Evolutionary conservation across 257 asterid genomes (phyloP).

Genomic region (Ilex asprella): DNA sequence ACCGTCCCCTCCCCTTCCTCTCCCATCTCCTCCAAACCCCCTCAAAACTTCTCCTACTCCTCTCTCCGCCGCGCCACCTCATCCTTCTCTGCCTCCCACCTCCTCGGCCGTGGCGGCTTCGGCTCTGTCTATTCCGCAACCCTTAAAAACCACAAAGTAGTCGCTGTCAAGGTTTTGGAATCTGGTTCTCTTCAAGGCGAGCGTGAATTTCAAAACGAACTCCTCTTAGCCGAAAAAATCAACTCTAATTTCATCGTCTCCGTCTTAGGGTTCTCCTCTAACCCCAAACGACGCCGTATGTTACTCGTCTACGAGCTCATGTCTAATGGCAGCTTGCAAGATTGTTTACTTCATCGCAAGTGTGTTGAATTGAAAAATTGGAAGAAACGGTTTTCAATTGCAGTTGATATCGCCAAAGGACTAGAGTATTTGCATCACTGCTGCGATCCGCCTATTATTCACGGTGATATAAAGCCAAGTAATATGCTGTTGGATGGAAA

Average conservation of each 20-base stretch:
- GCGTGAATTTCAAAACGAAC: conserved; percentile 94
- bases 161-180: conserved; percentile 91
- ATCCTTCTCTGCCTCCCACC: conserved; percentile 58
- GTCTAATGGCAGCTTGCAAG: conserved; percentile 91
- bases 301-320: conserved; percentile 76
- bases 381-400: conserved; percentile 60
- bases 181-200: conserved; percentile 95
- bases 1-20: conserved; percentile 76
- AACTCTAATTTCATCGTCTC: conserved; percentile 65
- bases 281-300: conserved; percentile 71
- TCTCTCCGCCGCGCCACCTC: conserved; percentile 75
- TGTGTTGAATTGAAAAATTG: conserved; percentile 68
- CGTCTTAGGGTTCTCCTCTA: conserved; percentile 68
- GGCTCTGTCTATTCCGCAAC: conserved; percentile 67
- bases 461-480: conserved; percentile 96
- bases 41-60: conserved; percentile 60
- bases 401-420: conserved; percentile 76
- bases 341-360: conserved; percentile 75
- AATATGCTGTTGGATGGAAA: conserved; percentile 58
- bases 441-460: conserved; percentile 86
- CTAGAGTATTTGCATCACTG: conserved; percentile 80
- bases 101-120: conserved; percentile 92
- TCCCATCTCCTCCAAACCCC: conserved; percentile 74
- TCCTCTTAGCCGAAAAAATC: conserved; percentile 64
- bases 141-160: not conserved